Base-by-base conservation (phyloP, 2,329 filamentous ascomycete genomes). In the Calonectria montana region DNA sequence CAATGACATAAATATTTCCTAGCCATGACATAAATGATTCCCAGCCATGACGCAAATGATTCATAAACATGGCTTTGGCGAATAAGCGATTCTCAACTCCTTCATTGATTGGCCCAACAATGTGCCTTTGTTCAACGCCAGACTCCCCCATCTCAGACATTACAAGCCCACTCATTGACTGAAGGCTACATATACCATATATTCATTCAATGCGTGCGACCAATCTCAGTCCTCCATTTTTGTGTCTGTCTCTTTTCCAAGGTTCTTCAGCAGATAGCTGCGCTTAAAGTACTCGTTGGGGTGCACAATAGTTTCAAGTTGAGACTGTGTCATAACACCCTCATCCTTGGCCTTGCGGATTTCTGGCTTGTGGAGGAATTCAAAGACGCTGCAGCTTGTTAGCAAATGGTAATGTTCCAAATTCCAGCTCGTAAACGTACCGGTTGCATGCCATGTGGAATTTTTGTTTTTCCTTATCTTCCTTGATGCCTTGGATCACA, bases 281-380 rank as follows among this genome's bases (percentile, higher is more conserved):
- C 96, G 90, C 88, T 98, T 98, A 84, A 98, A 99, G 84, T 98
- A 99, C 75, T 96, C 96, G 82, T 99, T 99, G 13, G 97, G 97
- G 84, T 99, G 97, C 25, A 98, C 92, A 81, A 99, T 97, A 0
- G 96, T 98, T 84, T 98, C 96, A 48, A 98, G 87, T 82, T 98
- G 94, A 18, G 91, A 91, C 8, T 92, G 86, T 15, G 88, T 91
- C 91, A 93, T 93, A 64, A 92, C 87, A 7, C 91, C 89, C 62
- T 95, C 92, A 48, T 96, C 94, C 83, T 93, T 94, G 73, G 93
- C 94, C 79, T 90, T 91, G 81, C 91, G 93, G 70, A 97, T 91
- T 81, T 96, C 93, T 21, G 87, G 87, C 81, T 94, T 96, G 83
- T 99, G 96, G 21, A 93, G 85, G 81, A 93, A 90, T 79, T 99